Conservation (phyloP, 495 filamentous ascomycete species). For the Echria macrotheca region DNA sequence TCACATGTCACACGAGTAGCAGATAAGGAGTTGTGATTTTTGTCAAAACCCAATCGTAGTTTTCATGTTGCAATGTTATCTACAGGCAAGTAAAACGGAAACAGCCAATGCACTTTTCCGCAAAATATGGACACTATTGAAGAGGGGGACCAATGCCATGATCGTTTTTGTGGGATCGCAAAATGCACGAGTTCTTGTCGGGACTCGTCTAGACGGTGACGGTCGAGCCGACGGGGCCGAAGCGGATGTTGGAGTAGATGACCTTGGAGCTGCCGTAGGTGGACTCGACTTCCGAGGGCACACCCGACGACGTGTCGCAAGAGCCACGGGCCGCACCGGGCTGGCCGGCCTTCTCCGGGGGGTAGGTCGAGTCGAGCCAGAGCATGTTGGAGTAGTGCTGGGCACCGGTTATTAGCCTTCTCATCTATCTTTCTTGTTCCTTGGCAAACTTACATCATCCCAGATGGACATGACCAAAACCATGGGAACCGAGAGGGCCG, state of each 20-base stretch:
- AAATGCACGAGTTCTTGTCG: background rate
- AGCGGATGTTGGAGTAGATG: slow-evolving; percentile 60
- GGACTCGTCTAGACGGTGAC: slow-evolving; percentile 18
- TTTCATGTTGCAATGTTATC: too few relatives aligned
- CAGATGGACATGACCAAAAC: slow-evolving; percentile 73
- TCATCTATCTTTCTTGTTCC: background rate
- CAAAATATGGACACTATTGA: background rate
- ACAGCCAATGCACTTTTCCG: too few relatives aligned
- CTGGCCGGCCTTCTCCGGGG: slow-evolving; percentile 42
- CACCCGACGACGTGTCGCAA: slow-evolving; percentile 56
- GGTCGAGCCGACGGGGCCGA: slow-evolving; percentile 62
- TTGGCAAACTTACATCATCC: slow-evolving; percentile 50
- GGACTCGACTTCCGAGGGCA: slow-evolving; percentile 54
- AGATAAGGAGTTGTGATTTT: too few relatives aligned
- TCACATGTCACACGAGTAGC: too few relatives aligned
- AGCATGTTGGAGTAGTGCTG: slow-evolving; percentile 69
- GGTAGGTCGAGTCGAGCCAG: slow-evolving; percentile 78
- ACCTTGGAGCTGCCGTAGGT: slow-evolving; percentile 37
- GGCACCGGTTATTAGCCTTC: background rate
- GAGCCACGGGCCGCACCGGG: slow-evolving; percentile 67
- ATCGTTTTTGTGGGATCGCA: too few relatives aligned
- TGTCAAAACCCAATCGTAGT: too few relatives aligned
- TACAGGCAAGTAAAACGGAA: too few relatives aligned
- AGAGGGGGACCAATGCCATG: background rate
- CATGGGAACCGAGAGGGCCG: slow-evolving; percentile 55